A percentile compares a stretch with the other conserved stretches of the same genome.
phyloP scores from a whole-genome alignment of 2,329 filamentous ascomycete species.

The Xylaria arbuscula region DNA sequence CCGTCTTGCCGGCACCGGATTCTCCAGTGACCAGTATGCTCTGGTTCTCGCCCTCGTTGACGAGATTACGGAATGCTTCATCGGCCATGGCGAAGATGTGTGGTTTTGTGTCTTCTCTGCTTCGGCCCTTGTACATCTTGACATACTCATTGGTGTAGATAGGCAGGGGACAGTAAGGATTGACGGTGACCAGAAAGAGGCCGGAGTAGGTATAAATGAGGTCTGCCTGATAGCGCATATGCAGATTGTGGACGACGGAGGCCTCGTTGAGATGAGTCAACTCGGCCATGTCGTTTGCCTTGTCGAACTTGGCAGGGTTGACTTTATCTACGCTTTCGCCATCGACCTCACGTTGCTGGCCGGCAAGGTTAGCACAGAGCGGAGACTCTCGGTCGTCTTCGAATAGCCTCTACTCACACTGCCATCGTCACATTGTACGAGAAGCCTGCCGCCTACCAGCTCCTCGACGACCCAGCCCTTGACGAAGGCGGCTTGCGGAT shows the following conservation, averaged over 20 bases:
- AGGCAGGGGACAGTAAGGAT: slow-evolving; percentile 92
- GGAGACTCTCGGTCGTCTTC: slow-evolving; percentile 34
- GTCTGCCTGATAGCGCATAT: slow-evolving; percentile 94
- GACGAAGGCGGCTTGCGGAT: slow-evolving; percentile 87
- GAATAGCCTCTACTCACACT: slow-evolving; percentile 66
- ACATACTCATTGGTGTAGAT: slow-evolving; percentile 98
- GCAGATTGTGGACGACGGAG: slow-evolving; percentile 96
- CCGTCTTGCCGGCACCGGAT: slow-evolving; percentile 97
- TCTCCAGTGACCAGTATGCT: slow-evolving; percentile 98
- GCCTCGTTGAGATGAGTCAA: slow-evolving; percentile 97
- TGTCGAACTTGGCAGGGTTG: slow-evolving; percentile 99
- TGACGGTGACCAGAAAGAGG: slow-evolving; percentile 94
- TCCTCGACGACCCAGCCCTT: slow-evolving; percentile 94
- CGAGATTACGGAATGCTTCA: slow-evolving; percentile 92
- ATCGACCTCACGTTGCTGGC: slow-evolving; percentile 85
- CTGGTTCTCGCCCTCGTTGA: slow-evolving; percentile 95
- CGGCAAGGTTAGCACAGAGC: slow-evolving; percentile 11
- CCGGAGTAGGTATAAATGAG: slow-evolving; percentile 99
- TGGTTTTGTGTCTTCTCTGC: slow-evolving; percentile 91
- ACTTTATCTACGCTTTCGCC: slow-evolving; percentile 95
- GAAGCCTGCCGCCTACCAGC: slow-evolving; percentile 71
- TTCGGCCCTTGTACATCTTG: slow-evolving; percentile 96
- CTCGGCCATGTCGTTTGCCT: slow-evolving; percentile 99
- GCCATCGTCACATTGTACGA: slow-evolving; percentile 95
- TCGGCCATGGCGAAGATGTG: slow-evolving; percentile 99